Percentiles rank a stretch among this genome's conserved stretches.
Conservation (phyloP, 2,329 filamentous ascomycete species). For the Graphium sp. region DNA sequence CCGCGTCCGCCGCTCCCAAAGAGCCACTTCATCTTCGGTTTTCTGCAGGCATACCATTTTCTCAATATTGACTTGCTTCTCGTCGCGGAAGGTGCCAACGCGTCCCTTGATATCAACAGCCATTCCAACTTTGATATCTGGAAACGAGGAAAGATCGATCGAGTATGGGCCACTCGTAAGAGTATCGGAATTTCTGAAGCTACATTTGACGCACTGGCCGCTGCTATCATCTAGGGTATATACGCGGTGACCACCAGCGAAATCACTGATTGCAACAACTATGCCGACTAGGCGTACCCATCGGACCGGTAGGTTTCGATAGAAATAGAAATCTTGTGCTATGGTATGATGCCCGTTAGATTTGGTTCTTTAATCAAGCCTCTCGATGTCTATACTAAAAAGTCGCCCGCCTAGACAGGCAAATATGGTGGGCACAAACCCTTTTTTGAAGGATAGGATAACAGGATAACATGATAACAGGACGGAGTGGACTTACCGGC, state of each 20-base stretch:
- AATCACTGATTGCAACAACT: constrained; percentile 45
- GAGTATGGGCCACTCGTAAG: constrained; percentile 7
- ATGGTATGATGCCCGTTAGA: too few relatives aligned
- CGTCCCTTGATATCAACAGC: constrained; percentile 41
- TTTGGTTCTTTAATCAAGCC: too few relatives aligned
- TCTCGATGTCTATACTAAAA: too few relatives aligned
- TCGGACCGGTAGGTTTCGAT: constrained; percentile 58
- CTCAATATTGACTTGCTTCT: constrained; percentile 33
- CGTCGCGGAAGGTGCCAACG: constrained; percentile 26
- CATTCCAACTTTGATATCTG: constrained; percentile 31
- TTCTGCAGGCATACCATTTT: constrained; percentile 28
- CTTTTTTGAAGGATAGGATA: too few relatives aligned
- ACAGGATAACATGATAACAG: not conserved
- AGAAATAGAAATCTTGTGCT: constrained; percentile 45
- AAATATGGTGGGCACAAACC: too few relatives aligned
- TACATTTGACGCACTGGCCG: constrained; percentile 37
- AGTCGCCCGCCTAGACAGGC: too few relatives aligned
- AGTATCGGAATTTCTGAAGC: constrained; percentile 8
- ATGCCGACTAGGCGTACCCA: constrained; percentile 58
- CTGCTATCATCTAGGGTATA: constrained; percentile 51
- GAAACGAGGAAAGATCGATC: too few relatives aligned
- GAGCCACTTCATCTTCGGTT: constrained; percentile 38
- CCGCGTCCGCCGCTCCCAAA: constrained; percentile 36
- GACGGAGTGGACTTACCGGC: constrained; percentile 23
- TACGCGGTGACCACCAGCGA: constrained; percentile 21